Base-by-base conservation (phyloP, 1,284 basidiomycete genomes). In the Rugosomyces carneus region DNA sequence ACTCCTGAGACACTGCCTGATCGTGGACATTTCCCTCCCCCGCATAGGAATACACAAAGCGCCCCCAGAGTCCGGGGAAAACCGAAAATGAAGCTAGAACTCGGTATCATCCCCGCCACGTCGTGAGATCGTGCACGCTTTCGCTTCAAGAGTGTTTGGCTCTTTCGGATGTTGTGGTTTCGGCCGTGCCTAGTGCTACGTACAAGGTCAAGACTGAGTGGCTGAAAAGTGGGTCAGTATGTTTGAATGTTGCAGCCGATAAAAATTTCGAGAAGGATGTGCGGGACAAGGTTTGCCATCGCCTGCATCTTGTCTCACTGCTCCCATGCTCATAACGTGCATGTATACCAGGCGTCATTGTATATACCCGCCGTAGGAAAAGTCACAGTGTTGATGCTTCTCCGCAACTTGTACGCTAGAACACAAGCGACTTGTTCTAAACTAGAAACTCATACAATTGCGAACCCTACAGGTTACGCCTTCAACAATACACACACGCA, bases 201-300 rank as follows among this genome's bases (percentile, higher is more conserved):
- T 99, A 95, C 72, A 98, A 97, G 63, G 67, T 99, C 46, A 82
- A 86, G 54, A 98, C 93, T 2, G 80, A 79, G 41, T 84, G 78
- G 76, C 73, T 99, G 56, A 95, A 95, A 69, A 89, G 93, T 55
- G 95, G 94, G 2, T 94, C 93, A 54, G 71, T 95, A 1, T 94
- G 92, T 57, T 70, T 98, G 51, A 98, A 98, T 61, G 90, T 99
- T 39, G 87, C 92, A 20, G 85, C 89, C 3, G 93, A 96, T 60
- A 98, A 95, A 73, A 99, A 99, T 67, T 99, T 98, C 61, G 92
- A 96, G 62, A 81, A 81, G 51, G 87, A 96, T 61, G 87, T 98
- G 15, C 77, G 92, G 53, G 91, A 94, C 40, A 90, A 93, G 73
- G 92, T 89, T 54, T 52, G 72, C 36, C 40, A 3, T 16, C 13